Evolutionary conservation across 352 stramenopile genomes (phyloP).

Genomic region (Aphanomyces astaci): DNA sequence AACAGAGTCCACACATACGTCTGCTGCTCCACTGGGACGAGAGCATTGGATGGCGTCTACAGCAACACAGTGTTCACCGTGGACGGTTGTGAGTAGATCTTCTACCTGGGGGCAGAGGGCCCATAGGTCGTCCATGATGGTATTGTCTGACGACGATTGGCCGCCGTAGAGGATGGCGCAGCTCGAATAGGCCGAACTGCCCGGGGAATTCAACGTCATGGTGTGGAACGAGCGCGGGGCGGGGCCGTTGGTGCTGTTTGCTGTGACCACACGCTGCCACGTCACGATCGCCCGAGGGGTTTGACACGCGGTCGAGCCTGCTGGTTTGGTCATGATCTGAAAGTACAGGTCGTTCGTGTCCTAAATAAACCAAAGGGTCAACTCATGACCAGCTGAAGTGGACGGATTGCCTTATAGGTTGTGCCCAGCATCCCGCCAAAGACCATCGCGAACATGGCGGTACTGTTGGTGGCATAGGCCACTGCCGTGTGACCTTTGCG

Average conservation of each 20-base stretch:
- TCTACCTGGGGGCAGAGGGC: slow-evolving; percentile 36
- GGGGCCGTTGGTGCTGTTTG: not conserved
- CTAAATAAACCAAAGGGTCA: not conserved
- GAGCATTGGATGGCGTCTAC: not conserved
- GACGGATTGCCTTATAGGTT: slow-evolving; percentile 1
- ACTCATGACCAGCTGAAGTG: not conserved
- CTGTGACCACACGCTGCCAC: not conserved
- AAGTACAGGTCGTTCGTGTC: slow-evolving; percentile 12
- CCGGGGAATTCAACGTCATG: slow-evolving; percentile 2
- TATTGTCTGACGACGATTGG: slow-evolving; percentile 33
- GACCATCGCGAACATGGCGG: not conserved
- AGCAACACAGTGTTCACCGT: too few relatives aligned
- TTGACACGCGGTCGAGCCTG: not conserved
- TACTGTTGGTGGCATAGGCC: not conserved
- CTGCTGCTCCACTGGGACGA: slow-evolving; percentile 33
- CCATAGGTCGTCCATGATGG: slow-evolving; percentile 73
- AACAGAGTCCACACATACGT: slow-evolving; percentile 51
- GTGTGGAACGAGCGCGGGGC: slow-evolving; percentile 4
- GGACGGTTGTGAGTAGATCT: too few relatives aligned
- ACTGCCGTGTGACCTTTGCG: slow-evolving; percentile 12
- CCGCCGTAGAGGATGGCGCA: slow-evolving; percentile 57
- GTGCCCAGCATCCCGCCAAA: slow-evolving; percentile 11
- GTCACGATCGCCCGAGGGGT: not conserved
- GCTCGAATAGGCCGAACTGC: not conserved
- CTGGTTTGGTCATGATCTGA: slow-evolving; percentile 2